Conservation (phyloP, 164 flowering plant species). For the Umbellularia californica region DNA sequence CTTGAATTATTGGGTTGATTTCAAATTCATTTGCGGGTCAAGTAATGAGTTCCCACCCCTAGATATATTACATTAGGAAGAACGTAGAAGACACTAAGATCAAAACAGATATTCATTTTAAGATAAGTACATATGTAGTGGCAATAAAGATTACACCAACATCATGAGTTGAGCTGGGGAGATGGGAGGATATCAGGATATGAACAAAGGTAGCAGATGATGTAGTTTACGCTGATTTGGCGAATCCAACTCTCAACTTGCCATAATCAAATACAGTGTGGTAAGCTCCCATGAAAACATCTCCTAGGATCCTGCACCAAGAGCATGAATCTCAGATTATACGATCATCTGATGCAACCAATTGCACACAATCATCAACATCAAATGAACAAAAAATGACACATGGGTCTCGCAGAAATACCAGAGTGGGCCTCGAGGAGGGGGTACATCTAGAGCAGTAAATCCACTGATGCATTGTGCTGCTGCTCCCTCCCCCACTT, state of each 20-base stretch:
- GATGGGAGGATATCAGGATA: too few species aligned
- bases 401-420: conserved; percentile 10
- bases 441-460: conserved; percentile 57
- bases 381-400: not conserved
- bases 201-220: too few species aligned
- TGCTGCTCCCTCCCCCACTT: conserved; percentile 53
- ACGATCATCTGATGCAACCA: not conserved
- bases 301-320: conserved; percentile 47
- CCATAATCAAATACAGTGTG: conserved; percentile 53
- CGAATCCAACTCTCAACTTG: conserved; percentile 40
- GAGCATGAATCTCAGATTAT: not conserved
- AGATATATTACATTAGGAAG: too few species aligned
- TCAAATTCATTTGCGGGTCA: too few species aligned
- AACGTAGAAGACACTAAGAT: too few species aligned
- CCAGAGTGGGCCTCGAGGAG: conserved; percentile 75
- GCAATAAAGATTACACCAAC: too few species aligned
- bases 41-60: too few species aligned
- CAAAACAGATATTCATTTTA: too few species aligned
- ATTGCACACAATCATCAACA: not conserved
- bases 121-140: too few species aligned
- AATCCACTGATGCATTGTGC: conserved; percentile 78
- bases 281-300: conserved; percentile 44
- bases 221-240: conserved; percentile 32
- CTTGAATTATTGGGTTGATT: too few species aligned
- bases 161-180: too few species aligned